These are phyloP conservation scores for Trichosporon ovoides DNA, from an alignment of 1,284 basidiomycete species.

Conservation along the genomic window DNA sequence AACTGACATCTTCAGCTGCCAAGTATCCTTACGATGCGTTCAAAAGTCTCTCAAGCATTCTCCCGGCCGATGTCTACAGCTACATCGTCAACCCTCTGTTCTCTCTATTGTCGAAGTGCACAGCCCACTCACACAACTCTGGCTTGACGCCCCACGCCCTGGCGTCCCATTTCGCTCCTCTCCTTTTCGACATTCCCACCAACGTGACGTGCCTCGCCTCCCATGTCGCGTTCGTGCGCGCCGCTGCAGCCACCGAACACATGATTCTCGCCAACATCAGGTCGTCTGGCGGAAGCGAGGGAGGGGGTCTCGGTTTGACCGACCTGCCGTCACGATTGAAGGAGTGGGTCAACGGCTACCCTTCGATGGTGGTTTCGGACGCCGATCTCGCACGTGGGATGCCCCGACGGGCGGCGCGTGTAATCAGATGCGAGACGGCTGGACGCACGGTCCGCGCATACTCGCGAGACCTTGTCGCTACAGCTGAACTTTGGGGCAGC, in stretches of 20 bases:
- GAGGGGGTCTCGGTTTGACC: slow-evolving; percentile 54
- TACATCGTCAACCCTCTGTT: slow-evolving; percentile 63
- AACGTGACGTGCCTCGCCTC: slow-evolving; percentile 64
- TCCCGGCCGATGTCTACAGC: slow-evolving; percentile 53
- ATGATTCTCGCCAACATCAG: slow-evolving; percentile 77
- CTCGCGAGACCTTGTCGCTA: slow-evolving; percentile 68
- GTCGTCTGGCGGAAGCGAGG: slow-evolving; percentile 58
- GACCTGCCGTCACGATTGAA: slow-evolving; percentile 70
- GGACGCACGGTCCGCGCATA: slow-evolving; percentile 75
- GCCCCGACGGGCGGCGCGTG: slow-evolving; percentile 66
- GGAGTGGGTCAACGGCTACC: slow-evolving; percentile 81
- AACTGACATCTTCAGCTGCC: slow-evolving; percentile 51
- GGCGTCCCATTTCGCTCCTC: slow-evolving; percentile 79
- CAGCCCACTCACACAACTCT: slow-evolving; percentile 70
- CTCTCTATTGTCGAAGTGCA: slow-evolving; percentile 67
- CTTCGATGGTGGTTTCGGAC: slow-evolving; percentile 57
- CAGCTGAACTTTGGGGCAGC: slow-evolving; percentile 64
- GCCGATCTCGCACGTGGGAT: slow-evolving; percentile 45
- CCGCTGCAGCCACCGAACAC: slow-evolving; percentile 80
- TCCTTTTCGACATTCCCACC: slow-evolving; percentile 61
- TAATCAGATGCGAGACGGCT: slow-evolving; percentile 64
- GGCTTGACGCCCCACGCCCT: slow-evolving; percentile 78
- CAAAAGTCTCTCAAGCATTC: slow-evolving; percentile 51
- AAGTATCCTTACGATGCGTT: slow-evolving; percentile 68
- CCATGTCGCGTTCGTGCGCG: slow-evolving; percentile 72